Evolutionary conservation across 768 basidiomycete species (phyloP).

Genomic region (Melanogaster broomeanus): DNA sequence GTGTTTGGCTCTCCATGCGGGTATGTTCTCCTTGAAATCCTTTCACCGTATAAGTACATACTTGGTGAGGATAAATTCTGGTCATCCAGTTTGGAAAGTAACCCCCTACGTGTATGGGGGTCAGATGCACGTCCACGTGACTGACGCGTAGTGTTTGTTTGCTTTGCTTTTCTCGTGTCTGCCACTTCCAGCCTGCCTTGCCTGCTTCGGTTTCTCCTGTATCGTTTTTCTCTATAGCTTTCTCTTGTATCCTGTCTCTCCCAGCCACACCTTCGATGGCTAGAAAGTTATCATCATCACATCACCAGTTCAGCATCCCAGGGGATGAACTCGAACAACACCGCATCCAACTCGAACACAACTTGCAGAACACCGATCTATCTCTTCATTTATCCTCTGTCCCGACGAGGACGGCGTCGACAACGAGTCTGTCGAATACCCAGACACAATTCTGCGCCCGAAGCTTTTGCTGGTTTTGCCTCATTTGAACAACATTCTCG

Average conservation of each 20-base stretch:
- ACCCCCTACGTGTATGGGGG: conserved; percentile 13
- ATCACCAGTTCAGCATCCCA: conserved; percentile 53
- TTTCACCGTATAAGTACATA: too few species aligned
- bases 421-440: conserved; percentile 64
- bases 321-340: conserved; percentile 76
- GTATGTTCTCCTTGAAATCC: too few species aligned
- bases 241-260: conserved; percentile 15
- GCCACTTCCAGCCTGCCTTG: conserved; percentile 7
- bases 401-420: conserved; percentile 43
- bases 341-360: conserved; percentile 78
- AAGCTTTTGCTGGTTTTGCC: conserved; percentile 54
- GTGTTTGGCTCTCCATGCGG: conserved; percentile 70
- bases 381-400: conserved; percentile 68
- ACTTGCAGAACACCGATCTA: conserved; percentile 71
- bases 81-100: conserved; percentile 11
- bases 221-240: conserved; percentile 14
- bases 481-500: conserved; percentile 62
- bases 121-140: conserved; percentile 27
- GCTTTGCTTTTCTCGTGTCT: conserved; percentile 3
- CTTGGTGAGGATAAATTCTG: neutral
- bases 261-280: conserved; percentile 24
- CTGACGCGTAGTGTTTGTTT: conserved; percentile 30
- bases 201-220: conserved; percentile 4
- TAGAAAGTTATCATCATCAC: conserved; percentile 24
- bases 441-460: conserved; percentile 63